Conservation (phyloP, 345 rosid genomes). For the Passiflora organensis region DNA sequence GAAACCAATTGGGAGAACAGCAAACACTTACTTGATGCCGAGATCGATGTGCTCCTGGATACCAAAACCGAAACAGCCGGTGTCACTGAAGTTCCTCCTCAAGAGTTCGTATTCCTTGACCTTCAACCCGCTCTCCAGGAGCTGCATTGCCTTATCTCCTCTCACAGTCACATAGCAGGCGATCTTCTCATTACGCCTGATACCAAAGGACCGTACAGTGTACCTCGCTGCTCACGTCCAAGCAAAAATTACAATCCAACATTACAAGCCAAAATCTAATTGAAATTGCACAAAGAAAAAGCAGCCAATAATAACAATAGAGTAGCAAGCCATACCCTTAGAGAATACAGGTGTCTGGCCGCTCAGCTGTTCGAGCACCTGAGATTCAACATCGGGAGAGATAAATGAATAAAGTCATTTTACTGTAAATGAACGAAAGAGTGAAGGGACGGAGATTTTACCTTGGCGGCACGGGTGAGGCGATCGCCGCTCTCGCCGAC, state of each 20-base stretch:
- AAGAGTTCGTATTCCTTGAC: slow-evolving; percentile 90
- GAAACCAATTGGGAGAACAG: neutral
- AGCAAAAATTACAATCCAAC: too few species aligned
- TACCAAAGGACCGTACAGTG: slow-evolving; percentile 95
- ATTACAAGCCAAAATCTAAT: neutral
- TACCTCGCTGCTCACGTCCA: slow-evolving; percentile 58
- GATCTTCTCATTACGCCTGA: slow-evolving; percentile 94
- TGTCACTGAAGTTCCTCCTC: slow-evolving; percentile 92
- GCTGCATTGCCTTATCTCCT: slow-evolving; percentile 98
- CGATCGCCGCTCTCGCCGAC: slow-evolving; percentile 93
- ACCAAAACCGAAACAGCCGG: slow-evolving; percentile 95
- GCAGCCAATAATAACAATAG: too few species aligned
- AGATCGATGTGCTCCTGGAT: slow-evolving; percentile 99
- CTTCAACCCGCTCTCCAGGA: slow-evolving; percentile 92
- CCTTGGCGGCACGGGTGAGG: slow-evolving; percentile 87
- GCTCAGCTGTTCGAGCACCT: slow-evolving; percentile 89
- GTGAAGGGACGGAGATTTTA: slow-evolving; percentile 1
- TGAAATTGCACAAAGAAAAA: neutral
- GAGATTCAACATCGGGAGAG: neutral
- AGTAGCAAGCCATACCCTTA: too few species aligned
- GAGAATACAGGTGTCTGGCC: slow-evolving; percentile 86
- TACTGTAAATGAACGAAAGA: neutral
- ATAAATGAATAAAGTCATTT: too few species aligned
- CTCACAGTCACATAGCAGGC: slow-evolving; percentile 96
- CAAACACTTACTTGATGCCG: slow-evolving; percentile 73